A percentile compares a stretch with the other conserved stretches of the same genome.
Conservation (phyloP, 345 rosid species). For the Brassica carinata region DNA sequence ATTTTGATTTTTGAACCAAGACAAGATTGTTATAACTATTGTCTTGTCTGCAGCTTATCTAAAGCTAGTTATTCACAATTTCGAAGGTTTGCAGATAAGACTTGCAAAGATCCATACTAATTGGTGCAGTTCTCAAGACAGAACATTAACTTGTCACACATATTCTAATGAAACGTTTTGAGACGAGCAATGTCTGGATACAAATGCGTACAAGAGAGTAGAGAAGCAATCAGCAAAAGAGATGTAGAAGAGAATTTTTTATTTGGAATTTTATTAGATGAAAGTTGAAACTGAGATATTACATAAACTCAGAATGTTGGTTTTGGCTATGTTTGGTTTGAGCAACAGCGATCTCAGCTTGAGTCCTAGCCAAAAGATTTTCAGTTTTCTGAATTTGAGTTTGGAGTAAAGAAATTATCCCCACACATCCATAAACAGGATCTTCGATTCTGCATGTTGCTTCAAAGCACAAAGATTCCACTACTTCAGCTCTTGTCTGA, state of each 20-base stretch:
- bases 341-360: constrained; percentile 49
- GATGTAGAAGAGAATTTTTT: background rate
- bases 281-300: constrained; percentile 5
- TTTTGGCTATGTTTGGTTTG: constrained; percentile 13
- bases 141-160: background rate
- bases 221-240: background rate
- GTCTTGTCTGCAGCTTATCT: background rate
- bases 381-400: constrained; percentile 50
- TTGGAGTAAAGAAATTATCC: constrained; percentile 46
- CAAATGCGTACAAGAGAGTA: constrained; percentile 2
- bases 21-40: background rate
- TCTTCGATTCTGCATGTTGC: constrained; percentile 58
- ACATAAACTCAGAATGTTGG: constrained; percentile 19
- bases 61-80: no score
- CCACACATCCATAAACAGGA: constrained; percentile 68
- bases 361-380: constrained; percentile 48
- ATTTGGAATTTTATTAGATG: background rate
- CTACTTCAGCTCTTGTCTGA: constrained; percentile 49
- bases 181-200: background rate
- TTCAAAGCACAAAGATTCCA: constrained; percentile 56
- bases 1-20: constrained; percentile 12
- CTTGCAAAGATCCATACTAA: background rate
- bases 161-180: background rate
- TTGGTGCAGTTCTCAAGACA: background rate
- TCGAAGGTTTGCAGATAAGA: no score